Base-by-base conservation (phyloP, 305 asterid genomes). In the Rubia balearica region DNA sequence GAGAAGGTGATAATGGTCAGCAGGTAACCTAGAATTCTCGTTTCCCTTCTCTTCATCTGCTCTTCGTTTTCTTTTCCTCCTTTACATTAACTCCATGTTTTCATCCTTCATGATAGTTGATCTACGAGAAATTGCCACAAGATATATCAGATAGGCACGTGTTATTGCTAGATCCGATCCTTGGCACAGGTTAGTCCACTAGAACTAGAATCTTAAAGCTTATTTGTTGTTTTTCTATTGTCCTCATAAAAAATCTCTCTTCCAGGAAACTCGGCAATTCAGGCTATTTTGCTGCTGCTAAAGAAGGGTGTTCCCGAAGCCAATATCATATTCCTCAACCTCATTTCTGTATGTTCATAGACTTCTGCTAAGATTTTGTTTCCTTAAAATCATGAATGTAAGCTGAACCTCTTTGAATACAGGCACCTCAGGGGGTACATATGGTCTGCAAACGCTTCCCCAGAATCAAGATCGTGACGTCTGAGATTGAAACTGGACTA, bases 341-440 rank as follows among this genome's bases (percentile, higher is more conserved):
- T 91, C 66, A 91, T 94, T 40, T 91, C 96, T 24, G 97, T 91
- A 83, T 88, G 96, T 81, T 36, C 33, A 9, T 38, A 22, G 66
- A 7, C 61, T 57, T 61, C 19, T 27, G 40, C 8, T 49, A n/a
- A 57, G n/a, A 48, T 17, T 67, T 49, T 67, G 43, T 68, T 67
- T 36, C 45, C 71, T 36, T 5, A n/a, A 14, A 67, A 6, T 42
- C 19, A 17, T 0, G 11, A 22, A 49, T 14, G 17, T 10, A 61
- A 5, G 51, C 36, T 27, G 21, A 33, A 33, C 21, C 11, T 30
- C 4, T 56, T 13, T 17, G 5, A 46, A 69, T 75, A 56, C 84
- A 94, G 97, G 98, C 97, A 69, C 98, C 98, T 75, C 95, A 93
- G 78, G 98, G 98, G 70, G 90, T 91, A 30, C 96, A 91, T 71